phyloP scores from a whole-genome alignment of 1,284 basidiomycete species.

The Rhodotorula sp. region DNA sequence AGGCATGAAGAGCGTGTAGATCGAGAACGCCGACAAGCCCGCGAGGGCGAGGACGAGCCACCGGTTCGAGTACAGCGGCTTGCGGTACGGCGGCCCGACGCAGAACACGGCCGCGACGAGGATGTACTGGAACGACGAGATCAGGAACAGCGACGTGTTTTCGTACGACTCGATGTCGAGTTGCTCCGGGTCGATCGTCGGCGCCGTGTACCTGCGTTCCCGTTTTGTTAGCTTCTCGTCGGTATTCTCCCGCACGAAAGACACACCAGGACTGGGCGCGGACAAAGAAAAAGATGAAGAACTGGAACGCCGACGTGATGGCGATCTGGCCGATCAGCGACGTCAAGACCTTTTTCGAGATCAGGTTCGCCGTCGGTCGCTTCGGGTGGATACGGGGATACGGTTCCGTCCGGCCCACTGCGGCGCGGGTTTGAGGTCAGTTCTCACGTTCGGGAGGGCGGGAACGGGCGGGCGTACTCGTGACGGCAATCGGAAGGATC shows the following conservation, averaged over 20 bases:
- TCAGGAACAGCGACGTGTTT: slow-evolving; percentile 86
- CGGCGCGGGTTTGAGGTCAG: background rate
- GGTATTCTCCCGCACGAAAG: background rate
- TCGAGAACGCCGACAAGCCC: slow-evolving; percentile 66
- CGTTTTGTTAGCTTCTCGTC: background rate
- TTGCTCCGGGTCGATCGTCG: slow-evolving; percentile 65
- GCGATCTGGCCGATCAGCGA: slow-evolving; percentile 92
- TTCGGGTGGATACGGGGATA: slow-evolving; percentile 83
- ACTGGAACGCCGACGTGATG: slow-evolving; percentile 78
- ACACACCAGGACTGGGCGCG: slow-evolving; percentile 74
- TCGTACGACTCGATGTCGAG: slow-evolving; percentile 89
- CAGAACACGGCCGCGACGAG: slow-evolving; percentile 94
- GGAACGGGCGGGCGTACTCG: too few species aligned
- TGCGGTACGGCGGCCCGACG: slow-evolving; percentile 94
- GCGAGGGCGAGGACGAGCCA: slow-evolving; percentile 69
- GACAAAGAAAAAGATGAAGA: slow-evolving; percentile 87
- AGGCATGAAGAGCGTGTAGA: slow-evolving; percentile 66
- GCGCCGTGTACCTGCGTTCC: slow-evolving; percentile 56
- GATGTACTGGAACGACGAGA: slow-evolving; percentile 98
- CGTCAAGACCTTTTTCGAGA: slow-evolving; percentile 91
- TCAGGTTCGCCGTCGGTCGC: slow-evolving; percentile 90
- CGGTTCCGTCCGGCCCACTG: slow-evolving; percentile 91
- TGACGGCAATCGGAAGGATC: slow-evolving; percentile 92
- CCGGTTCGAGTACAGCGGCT: slow-evolving; percentile 91
- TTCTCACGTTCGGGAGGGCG: too few species aligned